Evolutionary conservation across 352 stramenopile species (phyloP).

Genomic region (Globisporangium megalacanthum): DNA sequence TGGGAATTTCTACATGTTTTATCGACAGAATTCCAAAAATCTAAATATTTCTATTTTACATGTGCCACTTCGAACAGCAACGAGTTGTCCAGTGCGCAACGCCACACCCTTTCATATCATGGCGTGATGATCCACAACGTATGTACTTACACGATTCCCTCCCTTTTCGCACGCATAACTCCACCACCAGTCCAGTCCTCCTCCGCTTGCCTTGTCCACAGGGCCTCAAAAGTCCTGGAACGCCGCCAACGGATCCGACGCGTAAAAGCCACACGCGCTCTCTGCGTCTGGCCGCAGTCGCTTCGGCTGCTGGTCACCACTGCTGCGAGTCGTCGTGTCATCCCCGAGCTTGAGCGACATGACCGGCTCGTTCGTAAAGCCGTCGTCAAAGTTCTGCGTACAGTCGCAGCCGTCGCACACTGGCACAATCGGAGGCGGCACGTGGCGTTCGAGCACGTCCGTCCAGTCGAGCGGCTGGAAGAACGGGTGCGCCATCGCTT

Average conservation of each 20-base stretch:
- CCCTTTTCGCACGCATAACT: neutral
- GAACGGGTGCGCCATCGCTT: constrained; percentile 73
- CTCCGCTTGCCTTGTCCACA: too few species aligned
- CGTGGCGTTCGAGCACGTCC: constrained; percentile 52
- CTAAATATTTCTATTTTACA: too few species aligned
- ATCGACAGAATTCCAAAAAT: too few species aligned
- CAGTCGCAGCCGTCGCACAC: constrained; percentile 48
- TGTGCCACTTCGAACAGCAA: too few species aligned
- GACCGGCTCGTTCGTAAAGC: constrained; percentile 67
- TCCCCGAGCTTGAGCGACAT: constrained; percentile 22
- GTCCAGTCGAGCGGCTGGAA: constrained; percentile 71
- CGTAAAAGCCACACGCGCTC: constrained; percentile 5
- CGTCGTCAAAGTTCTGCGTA: constrained; percentile 83
- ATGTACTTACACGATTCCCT: too few species aligned
- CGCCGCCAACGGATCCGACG: constrained; percentile 2
- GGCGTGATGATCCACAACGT: too few species aligned
- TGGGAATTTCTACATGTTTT: too few species aligned
- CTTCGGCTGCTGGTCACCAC: constrained; percentile 1
- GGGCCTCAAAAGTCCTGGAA: constrained; percentile 7
- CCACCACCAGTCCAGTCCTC: too few species aligned
- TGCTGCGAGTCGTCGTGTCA: neutral
- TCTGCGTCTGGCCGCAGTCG: neutral
- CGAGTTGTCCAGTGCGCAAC: too few species aligned
- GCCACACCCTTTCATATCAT: neutral
- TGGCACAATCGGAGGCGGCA: constrained; percentile 59